Evolutionary conservation across 371 early-diverging fungal genomes (phyloP).

Genomic region (Amoeboaphelidium occidentale): DNA sequence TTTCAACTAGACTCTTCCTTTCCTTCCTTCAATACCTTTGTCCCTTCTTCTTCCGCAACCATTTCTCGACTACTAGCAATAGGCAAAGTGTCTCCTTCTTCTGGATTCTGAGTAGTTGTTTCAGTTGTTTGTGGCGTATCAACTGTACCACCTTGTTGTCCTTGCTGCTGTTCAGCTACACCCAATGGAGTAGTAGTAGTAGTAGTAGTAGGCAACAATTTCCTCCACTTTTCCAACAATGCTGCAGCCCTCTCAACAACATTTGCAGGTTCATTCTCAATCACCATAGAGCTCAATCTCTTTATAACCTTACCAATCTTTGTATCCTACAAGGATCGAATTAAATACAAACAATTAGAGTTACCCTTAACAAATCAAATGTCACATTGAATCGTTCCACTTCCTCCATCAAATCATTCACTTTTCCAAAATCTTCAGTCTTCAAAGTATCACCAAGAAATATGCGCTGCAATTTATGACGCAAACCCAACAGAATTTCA

Average conservation of each 20-base stretch:
- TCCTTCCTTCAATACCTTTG: too few relatives aligned
- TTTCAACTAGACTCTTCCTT: too few relatives aligned
- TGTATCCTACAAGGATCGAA: constrained; percentile 7
- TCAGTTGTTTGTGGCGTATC: too few relatives aligned
- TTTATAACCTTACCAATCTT: constrained; percentile 19
- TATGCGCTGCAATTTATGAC: constrained; percentile 13
- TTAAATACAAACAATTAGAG: background rate
- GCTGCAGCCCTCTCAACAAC: background rate
- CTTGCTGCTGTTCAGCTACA: too few relatives aligned
- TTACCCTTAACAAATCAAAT: constrained; percentile 11
- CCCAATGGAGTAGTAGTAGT: too few relatives aligned
- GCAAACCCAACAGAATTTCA: constrained; percentile 10
- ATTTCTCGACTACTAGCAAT: too few relatives aligned
- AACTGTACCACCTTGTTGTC: too few relatives aligned
- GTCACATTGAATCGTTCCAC: constrained; percentile 17
- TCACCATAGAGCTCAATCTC: constrained; percentile 7
- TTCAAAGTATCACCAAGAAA: constrained; percentile 9
- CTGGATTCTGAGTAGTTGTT: too few relatives aligned
- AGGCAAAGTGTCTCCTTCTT: too few relatives aligned
- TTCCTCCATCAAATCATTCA: constrained; percentile 12
- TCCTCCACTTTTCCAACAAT: background rate
- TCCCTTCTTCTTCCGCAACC: too few relatives aligned
- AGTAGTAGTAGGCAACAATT: too few relatives aligned
- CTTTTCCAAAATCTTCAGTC: constrained; percentile 7
- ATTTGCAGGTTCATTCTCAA: background rate